A percentile compares a stretch with the other conserved stretches of the same genome.
These are phyloP conservation scores for Coemansia umbellata DNA, from an alignment of 192 early-diverging fungal genomes.

Conservation along the genomic window DNA sequence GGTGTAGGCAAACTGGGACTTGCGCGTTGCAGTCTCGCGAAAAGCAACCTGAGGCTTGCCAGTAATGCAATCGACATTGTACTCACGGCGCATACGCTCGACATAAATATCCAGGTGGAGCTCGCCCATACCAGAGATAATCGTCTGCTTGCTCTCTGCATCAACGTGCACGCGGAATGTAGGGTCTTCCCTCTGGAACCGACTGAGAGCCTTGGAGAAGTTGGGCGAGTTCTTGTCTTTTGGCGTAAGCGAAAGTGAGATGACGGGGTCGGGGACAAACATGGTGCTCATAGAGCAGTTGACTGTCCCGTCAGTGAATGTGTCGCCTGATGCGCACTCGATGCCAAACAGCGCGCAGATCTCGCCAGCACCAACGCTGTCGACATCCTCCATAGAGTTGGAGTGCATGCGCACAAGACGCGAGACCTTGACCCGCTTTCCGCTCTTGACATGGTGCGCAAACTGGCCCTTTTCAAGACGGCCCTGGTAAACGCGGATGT, in stretches of 20 bases:
- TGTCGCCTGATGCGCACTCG: conserved; percentile 95
- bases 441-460: conserved; percentile 83
- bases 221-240: conserved; percentile 82
- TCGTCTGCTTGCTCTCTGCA: conserved; percentile 78
- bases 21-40: conserved; percentile 82
- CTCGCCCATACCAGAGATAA: conserved; percentile 88
- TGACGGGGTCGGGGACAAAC: conserved; percentile 96
- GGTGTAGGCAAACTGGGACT: conserved; percentile 86
- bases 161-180: conserved; percentile 82
- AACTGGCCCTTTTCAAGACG: conserved; percentile 80
- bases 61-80: conserved; percentile 89
- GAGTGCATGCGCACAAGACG: conserved; percentile 98
- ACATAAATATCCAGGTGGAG: conserved; percentile 90
- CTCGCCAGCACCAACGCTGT: conserved; percentile 88
- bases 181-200: conserved; percentile 82
- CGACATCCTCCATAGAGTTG: conserved; percentile 96
- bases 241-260: conserved; percentile 88
- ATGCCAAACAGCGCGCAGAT: conserved; percentile 98
- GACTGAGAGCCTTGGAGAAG: conserved; percentile 66
- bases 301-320: conserved; percentile 86
- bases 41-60: conserved; percentile 98
- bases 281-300: conserved; percentile 93
- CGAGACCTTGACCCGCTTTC: conserved; percentile 93
- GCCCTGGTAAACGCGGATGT: conserved; percentile 96
- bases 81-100: conserved; percentile 98